Conservation (phyloP, 2,329 filamentous ascomycete genomes). For the Alternaria viburni region DNA sequence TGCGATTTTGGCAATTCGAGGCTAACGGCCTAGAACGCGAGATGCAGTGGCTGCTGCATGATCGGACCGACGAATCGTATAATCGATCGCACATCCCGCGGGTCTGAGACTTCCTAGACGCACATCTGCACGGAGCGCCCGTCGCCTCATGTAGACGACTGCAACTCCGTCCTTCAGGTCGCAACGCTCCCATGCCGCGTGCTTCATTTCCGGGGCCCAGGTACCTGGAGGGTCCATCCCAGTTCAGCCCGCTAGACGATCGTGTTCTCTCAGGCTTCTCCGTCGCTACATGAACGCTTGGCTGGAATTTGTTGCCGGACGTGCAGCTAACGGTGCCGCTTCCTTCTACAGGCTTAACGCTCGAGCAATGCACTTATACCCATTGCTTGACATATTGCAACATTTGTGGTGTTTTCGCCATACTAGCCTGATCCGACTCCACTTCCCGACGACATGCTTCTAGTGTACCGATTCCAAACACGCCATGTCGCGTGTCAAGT, state of each 20-base stretch:
- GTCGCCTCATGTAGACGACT: neutral
- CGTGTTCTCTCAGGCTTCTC: neutral
- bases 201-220: conserved; percentile 6
- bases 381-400: neutral
- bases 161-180: neutral
- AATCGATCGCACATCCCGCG: conserved; percentile 3
- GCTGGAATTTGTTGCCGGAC: neutral
- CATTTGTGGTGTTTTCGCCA: neutral
- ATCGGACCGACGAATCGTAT: neutral
- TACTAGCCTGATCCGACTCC: neutral
- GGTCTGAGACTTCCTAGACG: conserved; percentile 3
- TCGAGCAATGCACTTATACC: neutral
- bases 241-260: neutral
- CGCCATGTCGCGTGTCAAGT: conserved; percentile 3
- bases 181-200: neutral
- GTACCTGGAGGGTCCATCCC: neutral
- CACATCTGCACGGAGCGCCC: conserved; percentile 2
- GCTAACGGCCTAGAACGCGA: neutral
- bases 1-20: neutral
- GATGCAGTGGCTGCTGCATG: neutral
- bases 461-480: conserved; percentile 4
- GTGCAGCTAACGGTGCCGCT: neutral
- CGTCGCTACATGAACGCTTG: neutral
- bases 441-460: neutral
- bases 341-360: neutral